Percentiles rank a stretch among this genome's conserved stretches.
phyloP scores from a whole-genome alignment of 805 yeast species.

The Candida hungchunana region DNA sequence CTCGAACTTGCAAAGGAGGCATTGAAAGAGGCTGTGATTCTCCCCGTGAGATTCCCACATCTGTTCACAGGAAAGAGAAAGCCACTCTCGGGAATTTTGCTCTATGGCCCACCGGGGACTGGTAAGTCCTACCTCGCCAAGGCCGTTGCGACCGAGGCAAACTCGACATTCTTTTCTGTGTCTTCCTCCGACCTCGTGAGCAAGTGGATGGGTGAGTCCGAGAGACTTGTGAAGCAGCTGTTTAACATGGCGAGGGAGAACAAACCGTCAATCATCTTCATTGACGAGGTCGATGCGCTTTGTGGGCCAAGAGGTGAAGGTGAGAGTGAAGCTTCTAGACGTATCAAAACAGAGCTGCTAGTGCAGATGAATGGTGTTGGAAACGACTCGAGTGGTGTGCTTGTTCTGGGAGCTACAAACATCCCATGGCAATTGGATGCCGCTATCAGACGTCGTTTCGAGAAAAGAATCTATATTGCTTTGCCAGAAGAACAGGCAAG shows the following conservation, averaged over 20 bases:
- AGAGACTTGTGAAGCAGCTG: constrained; percentile 89
- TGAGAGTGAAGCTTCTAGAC: constrained; percentile 91
- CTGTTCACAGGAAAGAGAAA: constrained; percentile 90
- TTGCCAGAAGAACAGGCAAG: constrained; percentile 93
- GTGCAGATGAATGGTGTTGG: constrained; percentile 99
- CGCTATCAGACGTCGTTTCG: constrained; percentile 95
- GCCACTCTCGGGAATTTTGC: constrained; percentile 84
- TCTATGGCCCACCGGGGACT: constrained; percentile 95
- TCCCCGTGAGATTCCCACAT: constrained; percentile 96
- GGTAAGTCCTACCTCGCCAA: constrained; percentile 96
- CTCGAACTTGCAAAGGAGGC: constrained; percentile 94
- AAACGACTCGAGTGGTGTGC: constrained; percentile 85
- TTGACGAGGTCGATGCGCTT: constrained; percentile 96
- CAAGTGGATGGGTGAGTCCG: constrained; percentile 99
- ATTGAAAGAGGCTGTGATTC: constrained; percentile 91
- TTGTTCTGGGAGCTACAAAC: constrained; percentile 95
- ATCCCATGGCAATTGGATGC: constrained; percentile 99
- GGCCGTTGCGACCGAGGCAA: constrained; percentile 98
- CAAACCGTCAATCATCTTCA: constrained; percentile 92
- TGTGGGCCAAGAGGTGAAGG: constrained; percentile 99
- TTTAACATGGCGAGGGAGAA: constrained; percentile 95
- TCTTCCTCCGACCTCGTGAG: constrained; percentile 95
- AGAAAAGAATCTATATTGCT: constrained; percentile 90
- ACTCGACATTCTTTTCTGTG: constrained; percentile 93
- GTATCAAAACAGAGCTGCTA: constrained; percentile 91